phyloP scores from a whole-genome alignment of 495 filamentous ascomycete species.

The Chaetomium cochliodes region DNA sequence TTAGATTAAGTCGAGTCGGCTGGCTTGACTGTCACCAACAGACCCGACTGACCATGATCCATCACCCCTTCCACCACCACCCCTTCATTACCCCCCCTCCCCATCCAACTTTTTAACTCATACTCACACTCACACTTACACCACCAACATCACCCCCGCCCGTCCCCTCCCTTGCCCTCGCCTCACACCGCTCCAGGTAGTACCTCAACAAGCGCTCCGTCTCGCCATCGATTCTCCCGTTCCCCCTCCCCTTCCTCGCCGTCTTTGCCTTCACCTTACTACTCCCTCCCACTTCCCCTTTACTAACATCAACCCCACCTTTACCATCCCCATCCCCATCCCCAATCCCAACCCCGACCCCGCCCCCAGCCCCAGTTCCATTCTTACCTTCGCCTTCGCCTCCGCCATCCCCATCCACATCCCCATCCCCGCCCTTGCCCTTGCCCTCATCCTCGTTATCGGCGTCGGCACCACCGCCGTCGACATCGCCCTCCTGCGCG shows the following conservation, averaged over 20 bases:
- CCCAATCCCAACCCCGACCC: too few species aligned
- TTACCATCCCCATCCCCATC: too few species aligned
- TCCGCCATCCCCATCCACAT: neutral
- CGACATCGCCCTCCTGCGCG: slow-evolving; percentile 13
- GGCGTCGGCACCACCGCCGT: neutral
- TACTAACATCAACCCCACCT: too few species aligned
- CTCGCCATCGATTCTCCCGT: slow-evolving; percentile 37
- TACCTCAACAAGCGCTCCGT: slow-evolving; percentile 35
- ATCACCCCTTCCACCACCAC: neutral
- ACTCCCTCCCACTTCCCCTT: neutral
- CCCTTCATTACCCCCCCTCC: neutral
- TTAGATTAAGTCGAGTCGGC: neutral
- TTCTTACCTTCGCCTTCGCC: too few species aligned
- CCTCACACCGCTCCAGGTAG: slow-evolving; percentile 41
- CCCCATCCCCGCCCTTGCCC: neutral
- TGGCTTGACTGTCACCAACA: too few species aligned
- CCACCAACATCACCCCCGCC: neutral
- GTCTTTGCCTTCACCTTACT: neutral
- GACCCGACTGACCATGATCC: too few species aligned
- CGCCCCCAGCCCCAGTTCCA: too few species aligned
- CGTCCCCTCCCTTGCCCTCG: slow-evolving; percentile 14
- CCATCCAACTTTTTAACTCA: neutral
- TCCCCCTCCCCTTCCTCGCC: neutral
- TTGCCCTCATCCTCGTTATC: neutral
- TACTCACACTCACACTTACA: neutral